Base-by-base conservation (phyloP, 2,329 filamentous ascomycete species). In the Verticillium dahliae region DNA sequence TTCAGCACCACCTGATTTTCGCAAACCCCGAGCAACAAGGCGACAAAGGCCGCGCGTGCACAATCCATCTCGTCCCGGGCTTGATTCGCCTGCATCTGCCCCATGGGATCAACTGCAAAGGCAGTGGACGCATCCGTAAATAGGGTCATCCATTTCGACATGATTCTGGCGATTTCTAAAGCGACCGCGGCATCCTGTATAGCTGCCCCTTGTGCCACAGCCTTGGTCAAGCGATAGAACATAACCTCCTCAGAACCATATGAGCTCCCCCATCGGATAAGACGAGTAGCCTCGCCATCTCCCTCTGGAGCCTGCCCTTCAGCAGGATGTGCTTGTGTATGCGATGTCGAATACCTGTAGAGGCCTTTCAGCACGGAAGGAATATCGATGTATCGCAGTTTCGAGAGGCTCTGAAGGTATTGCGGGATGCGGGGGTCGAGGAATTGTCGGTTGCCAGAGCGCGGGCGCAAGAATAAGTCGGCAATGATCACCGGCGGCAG, bases 191-290 rank as follows among this genome's bases (percentile, higher is more conserved):
- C 69, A 31, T 75, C 76, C 61, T 71, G 74, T 57, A 86, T 82
- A 1, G 78, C 80, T 1, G 70, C 73, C 0, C 80, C 83, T 57
- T 83, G 77, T 1, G 81, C 89, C 58, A 98, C 92, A 0, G 89
- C 90, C 75, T 96, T 97, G 2, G 92, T 91, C 58, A 99, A 92
- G 3, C 93, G 88, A 74, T 97, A 96, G 70, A 97, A 89, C 75
- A 98, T 91, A 58, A 95, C 88, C 76, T 97, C 97, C 72, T 99
- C 95, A 0, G 89, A 74, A 63, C 77, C 77, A 65, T 84, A 86
- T 1, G 85, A 87, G 71, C 74, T 83, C 59, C 72, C 76, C 85
- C 85, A 89, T 63, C 80, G 72, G 35, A 71, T 45, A 33, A 65
- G 66, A 3, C 56, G 15, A 22, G 59, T 37, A 60, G 64, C 63